Conservation (phyloP, 73 alveolate genomes). For the Tetrahymena borealis region DNA sequence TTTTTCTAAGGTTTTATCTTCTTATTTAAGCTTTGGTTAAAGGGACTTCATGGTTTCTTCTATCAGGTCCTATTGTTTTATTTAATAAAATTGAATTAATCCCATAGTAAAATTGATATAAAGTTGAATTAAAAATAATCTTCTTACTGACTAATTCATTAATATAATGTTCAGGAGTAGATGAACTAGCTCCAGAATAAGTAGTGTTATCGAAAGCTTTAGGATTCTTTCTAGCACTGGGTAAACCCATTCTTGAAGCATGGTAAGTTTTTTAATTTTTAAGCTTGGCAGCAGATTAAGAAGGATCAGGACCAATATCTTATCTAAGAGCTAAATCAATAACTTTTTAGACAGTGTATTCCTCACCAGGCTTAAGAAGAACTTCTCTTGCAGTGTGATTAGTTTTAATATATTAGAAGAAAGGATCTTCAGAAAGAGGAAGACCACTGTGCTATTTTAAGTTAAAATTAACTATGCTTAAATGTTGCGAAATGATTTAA, state of each 20-base stretch:
- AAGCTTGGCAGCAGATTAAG: conserved; percentile 15
- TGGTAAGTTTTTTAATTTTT: conserved; percentile 2
- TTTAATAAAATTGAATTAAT: neutral
- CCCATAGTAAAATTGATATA: neutral
- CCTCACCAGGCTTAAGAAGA: conserved; percentile 58
- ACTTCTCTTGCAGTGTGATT: conserved; percentile 64
- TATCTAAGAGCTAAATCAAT: conserved; percentile 70
- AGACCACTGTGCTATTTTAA: conserved; percentile 47
- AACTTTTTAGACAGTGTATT: conserved; percentile 52
- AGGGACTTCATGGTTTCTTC: conserved; percentile 7
- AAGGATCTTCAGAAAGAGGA: conserved; percentile 66
- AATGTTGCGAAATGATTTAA: too few relatives aligned
- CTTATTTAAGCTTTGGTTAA: conserved; percentile 13
- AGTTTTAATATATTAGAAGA: conserved; percentile 59
- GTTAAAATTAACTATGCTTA: too few relatives aligned
- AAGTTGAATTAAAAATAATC: conserved; percentile 23
- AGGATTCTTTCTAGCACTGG: conserved; percentile 9
- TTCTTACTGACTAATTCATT: conserved; percentile 50
- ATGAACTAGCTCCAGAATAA: conserved; percentile 36
- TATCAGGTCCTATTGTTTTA: neutral
- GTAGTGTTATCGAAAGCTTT: conserved; percentile 37
- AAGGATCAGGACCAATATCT: conserved; percentile 59
- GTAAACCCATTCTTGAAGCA: conserved; percentile 1
- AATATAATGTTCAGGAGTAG: conserved; percentile 19
- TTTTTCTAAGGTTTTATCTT: conserved; percentile 48